Conservation (phyloP, 805 yeast species). For the Suhomyces pyralidae region DNA sequence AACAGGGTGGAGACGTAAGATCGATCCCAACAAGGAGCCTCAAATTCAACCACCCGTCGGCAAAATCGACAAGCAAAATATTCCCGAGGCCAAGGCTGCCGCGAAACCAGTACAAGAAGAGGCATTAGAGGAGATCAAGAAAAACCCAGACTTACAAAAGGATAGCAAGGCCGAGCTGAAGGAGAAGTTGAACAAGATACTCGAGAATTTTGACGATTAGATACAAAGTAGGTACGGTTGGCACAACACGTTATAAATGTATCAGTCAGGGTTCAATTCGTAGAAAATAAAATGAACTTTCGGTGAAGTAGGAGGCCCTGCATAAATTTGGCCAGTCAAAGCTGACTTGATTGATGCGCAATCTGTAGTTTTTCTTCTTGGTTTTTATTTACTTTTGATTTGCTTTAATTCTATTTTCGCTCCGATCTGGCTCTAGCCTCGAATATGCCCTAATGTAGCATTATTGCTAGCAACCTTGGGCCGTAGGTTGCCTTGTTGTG, state of each 20-base stretch:
- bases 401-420: neutral
- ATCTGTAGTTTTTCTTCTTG: neutral
- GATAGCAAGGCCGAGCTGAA: slow-evolving; percentile 25
- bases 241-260: neutral
- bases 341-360: neutral
- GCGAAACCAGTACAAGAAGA: slow-evolving; percentile 36
- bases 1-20: slow-evolving; percentile 59
- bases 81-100: slow-evolving; percentile 42
- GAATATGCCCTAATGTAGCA: neutral
- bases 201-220: neutral
- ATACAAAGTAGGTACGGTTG: neutral
- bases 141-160: slow-evolving; percentile 30
- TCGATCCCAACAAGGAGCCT: slow-evolving; percentile 17
- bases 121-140: slow-evolving; percentile 30
- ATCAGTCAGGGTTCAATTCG: neutral
- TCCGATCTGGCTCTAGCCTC: no score
- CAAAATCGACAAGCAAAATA: slow-evolving; percentile 26
- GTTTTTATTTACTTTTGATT: neutral
- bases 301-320: neutral
- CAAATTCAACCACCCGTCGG: slow-evolving; percentile 7
- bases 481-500: neutral
- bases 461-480: neutral
- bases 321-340: neutral
- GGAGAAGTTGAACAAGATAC: slow-evolving; percentile 21
- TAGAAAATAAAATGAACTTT: neutral